These are phyloP conservation scores for Coelastrella sp. DNA, from an alignment of 139 green algal species.

Conservation along the genomic window DNA sequence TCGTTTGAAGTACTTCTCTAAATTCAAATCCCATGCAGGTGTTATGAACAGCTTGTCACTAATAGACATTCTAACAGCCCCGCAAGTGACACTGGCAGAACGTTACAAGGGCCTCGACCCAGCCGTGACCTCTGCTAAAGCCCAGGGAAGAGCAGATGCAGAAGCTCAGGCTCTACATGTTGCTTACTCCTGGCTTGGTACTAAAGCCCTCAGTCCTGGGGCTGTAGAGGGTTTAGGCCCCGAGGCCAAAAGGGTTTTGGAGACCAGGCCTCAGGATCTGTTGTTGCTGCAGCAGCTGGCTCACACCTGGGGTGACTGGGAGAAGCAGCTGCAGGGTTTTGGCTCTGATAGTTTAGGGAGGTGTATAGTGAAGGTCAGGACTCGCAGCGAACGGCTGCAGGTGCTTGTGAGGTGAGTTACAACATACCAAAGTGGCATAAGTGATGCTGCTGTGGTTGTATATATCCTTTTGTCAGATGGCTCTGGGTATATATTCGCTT, in stretches of 20 bases:
- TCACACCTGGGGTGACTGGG: constrained; percentile 21
- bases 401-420: not conserved
- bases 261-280: not conserved
- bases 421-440: not conserved
- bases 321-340: not conserved
- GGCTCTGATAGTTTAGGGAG: not conserved
- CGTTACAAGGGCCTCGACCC: not conserved
- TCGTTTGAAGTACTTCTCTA: not conserved
- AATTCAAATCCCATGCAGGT: no score
- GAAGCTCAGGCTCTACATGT: not conserved
- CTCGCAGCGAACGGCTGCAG: not conserved
- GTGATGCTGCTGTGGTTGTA: not conserved
- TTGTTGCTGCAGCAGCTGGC: constrained; percentile 42
- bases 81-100: not conserved
- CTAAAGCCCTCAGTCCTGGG: not conserved
- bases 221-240: not conserved
- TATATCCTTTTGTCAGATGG: not conserved
- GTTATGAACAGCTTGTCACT: not conserved
- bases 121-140: not conserved
- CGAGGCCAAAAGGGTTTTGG: not conserved
- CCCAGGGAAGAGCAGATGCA: not conserved
- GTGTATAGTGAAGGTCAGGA: not conserved
- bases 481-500: no score
- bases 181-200: constrained; percentile 13
- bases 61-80: not conserved